These are phyloP conservation scores for Yarrowia porcina DNA, from an alignment of 805 yeast species.

Conservation along the genomic window DNA sequence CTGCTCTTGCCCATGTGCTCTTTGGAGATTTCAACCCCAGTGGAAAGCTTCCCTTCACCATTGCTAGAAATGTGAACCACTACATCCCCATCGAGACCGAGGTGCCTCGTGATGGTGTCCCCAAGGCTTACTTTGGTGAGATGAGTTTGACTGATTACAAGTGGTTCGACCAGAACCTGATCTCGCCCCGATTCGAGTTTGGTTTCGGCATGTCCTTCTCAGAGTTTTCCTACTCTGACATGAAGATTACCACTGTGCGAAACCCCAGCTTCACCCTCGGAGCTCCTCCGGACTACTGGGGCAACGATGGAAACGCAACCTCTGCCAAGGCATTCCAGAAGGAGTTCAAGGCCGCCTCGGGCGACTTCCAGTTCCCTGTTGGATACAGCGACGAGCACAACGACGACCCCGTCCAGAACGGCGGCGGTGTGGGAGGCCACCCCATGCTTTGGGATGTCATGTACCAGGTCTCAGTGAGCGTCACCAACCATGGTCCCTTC, in stretches of 20 bases:
- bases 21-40: slow-evolving; percentile 62
- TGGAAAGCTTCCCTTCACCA: slow-evolving; percentile 61
- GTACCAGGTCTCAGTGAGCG: slow-evolving; percentile 46
- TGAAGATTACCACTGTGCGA: slow-evolving; percentile 38
- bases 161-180: slow-evolving; percentile 54
- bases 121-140: slow-evolving; percentile 40
- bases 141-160: slow-evolving; percentile 55
- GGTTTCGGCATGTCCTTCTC: slow-evolving; percentile 62
- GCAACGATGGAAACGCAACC: neutral
- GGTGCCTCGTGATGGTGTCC: slow-evolving; percentile 39
- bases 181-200: slow-evolving; percentile 58
- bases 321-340: slow-evolving; percentile 38
- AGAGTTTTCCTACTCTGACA: slow-evolving; percentile 39
- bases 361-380: slow-evolving; percentile 9
- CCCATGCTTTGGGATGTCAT: slow-evolving; percentile 57
- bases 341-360: slow-evolving; percentile 28
- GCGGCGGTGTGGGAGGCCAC: slow-evolving; percentile 54
- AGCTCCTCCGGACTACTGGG: neutral
- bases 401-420: slow-evolving; percentile 51
- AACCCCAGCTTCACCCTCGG: slow-evolving; percentile 40
- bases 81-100: slow-evolving; percentile 49
- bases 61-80: slow-evolving; percentile 50
- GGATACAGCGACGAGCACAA: slow-evolving; percentile 6
- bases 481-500: slow-evolving; percentile 48
- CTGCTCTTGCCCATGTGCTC: slow-evolving; percentile 55